Conservation (phyloP, 495 filamentous ascomycete genomes). For the Lepidopterella palustris region DNA sequence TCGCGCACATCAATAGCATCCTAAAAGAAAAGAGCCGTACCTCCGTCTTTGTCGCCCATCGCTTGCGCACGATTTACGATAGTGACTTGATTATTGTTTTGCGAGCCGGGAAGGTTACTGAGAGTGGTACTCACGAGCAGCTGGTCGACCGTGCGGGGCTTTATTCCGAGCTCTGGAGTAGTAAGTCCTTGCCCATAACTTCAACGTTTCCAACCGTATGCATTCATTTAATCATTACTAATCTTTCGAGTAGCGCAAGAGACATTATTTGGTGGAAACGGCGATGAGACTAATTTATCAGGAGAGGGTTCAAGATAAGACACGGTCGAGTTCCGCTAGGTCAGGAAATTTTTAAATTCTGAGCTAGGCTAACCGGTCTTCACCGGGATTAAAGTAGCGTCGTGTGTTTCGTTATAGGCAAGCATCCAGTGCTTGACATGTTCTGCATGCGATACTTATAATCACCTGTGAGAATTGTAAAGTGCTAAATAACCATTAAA, state of each 20-base stretch:
- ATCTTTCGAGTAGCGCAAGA: neutral
- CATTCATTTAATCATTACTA: neutral
- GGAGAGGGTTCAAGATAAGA: constrained; percentile 1
- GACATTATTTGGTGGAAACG: neutral
- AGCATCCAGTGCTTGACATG: too few species aligned
- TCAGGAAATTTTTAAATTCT: too few species aligned
- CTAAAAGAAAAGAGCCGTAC: constrained; percentile 82
- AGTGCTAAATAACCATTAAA: too few species aligned
- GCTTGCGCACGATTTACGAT: constrained; percentile 88
- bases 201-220: neutral
- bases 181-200: constrained; percentile 3
- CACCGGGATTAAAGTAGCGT: too few species aligned
- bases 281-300: neutral
- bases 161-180: constrained; percentile 87
- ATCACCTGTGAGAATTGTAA: too few species aligned
- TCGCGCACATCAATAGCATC: constrained; percentile 92
- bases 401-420: too few species aligned
- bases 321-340: too few species aligned
- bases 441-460: too few species aligned
- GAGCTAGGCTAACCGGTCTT: too few species aligned
- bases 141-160: constrained; percentile 73
- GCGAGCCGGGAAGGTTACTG: constrained; percentile 72
- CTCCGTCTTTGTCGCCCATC: constrained; percentile 89
- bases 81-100: constrained; percentile 88
- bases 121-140: constrained; percentile 78